A percentile compares a stretch with the other conserved stretches of the same genome.
These are phyloP conservation scores for Melaleuca alternifolia DNA, from an alignment of 345 rosid genomes.

Conservation along the genomic window DNA sequence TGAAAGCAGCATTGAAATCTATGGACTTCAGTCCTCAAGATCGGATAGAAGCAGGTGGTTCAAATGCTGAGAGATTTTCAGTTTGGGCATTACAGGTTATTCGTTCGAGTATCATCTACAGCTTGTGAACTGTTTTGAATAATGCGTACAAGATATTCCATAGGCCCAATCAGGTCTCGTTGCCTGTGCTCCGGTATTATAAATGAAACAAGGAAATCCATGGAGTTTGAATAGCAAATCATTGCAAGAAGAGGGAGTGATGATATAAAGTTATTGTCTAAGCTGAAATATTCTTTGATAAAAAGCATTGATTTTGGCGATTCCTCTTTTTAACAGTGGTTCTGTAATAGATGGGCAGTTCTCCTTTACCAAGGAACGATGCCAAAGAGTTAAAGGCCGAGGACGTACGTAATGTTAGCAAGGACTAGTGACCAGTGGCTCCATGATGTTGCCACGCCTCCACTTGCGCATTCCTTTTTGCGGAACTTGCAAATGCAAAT, in stretches of 20 bases:
- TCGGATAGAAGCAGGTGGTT: neutral
- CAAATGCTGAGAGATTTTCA: neutral
- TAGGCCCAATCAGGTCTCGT: neutral
- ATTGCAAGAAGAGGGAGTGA: neutral
- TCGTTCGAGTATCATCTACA: neutral
- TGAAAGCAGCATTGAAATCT: neutral
- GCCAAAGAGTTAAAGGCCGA: neutral
- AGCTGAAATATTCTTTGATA: neutral
- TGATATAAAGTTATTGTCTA: neutral
- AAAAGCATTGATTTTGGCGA: neutral
- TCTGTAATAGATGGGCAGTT: neutral
- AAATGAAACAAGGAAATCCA: neutral
- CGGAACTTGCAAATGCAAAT: neutral
- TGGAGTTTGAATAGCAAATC: neutral
- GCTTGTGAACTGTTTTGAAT: neutral
- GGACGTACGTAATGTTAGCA: neutral
- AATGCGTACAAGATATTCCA: rapidly evolving
- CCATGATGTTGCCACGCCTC: neutral
- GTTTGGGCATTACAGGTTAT: neutral
- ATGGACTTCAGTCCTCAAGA: neutral
- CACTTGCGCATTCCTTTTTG: neutral
- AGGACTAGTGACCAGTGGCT: neutral
- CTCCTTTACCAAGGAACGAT: neutral
- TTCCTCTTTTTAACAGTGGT: neutral
- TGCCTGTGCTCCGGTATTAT: neutral